A percentile compares a stretch with the other conserved stretches of the same genome.
phyloP scores from a whole-genome alignment of 345 rosid species.

The Lepidium aucheri region DNA sequence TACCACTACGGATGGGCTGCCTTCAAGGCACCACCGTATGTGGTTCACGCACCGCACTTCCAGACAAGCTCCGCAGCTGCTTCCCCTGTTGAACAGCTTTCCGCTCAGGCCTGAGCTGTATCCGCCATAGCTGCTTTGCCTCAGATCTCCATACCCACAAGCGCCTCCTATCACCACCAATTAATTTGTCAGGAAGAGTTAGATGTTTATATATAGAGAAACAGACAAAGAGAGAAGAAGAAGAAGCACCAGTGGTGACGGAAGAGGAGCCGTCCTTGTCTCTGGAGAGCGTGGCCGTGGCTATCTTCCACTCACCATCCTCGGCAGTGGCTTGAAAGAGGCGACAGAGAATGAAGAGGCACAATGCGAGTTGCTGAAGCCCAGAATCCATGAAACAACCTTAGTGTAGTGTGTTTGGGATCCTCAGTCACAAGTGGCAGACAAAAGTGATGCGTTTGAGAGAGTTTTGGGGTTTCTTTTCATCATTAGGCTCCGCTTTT shows the following conservation, averaged over 20 bases:
- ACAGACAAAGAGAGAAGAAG: not conserved
- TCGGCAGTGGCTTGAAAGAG: constrained; percentile 27
- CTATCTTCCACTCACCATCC: constrained; percentile 60
- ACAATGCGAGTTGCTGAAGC: constrained; percentile 16
- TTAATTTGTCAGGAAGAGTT: not conserved
- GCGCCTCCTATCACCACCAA: constrained; percentile 97
- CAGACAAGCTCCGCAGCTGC: constrained; percentile 84
- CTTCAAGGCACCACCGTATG: constrained; percentile 71
- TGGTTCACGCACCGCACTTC: constrained; percentile 88
- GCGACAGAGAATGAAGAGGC: constrained; percentile 12
- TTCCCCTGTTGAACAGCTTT: constrained; percentile 74
- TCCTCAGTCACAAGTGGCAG: constrained; percentile 22
- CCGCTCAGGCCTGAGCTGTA: constrained; percentile 75
- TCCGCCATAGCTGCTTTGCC: constrained; percentile 55
- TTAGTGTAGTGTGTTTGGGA: no score
- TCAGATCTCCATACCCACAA: constrained; percentile 87
- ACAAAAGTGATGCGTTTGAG: constrained; percentile 27
- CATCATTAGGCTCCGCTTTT: constrained; percentile 24
- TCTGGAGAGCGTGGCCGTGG: constrained; percentile 73
- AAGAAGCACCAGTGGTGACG: constrained; percentile 56
- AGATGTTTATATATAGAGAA: not conserved
- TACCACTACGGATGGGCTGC: constrained; percentile 73
- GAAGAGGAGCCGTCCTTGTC: constrained; percentile 51
- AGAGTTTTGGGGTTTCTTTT: constrained; percentile 21
- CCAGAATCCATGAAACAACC: constrained; percentile 16